Base-by-base conservation (phyloP, 140 eudicot genomes). In the Oenanthe javanica region DNA sequence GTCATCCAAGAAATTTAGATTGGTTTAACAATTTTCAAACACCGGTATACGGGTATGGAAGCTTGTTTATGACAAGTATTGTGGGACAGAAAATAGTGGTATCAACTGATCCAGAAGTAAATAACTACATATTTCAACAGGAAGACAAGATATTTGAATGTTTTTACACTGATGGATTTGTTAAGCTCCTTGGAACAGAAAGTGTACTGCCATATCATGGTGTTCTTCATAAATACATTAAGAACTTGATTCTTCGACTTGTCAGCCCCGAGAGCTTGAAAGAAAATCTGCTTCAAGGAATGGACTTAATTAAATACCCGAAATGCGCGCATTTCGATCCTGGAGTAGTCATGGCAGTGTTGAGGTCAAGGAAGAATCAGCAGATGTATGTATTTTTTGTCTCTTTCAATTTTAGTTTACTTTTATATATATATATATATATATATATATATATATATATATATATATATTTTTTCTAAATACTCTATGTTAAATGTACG, bases 261-360 rank as follows among this genome's bases (percentile, higher is more conserved):
- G 78, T 75, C 27, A 43, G 78, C 63, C 78, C 78, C 6, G 78
- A 75, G 25, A 75, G 12, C 7, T 75, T 75, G 78, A 75, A 43
- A 25, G 54, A 48, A 48, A 75, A 75, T 7, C 45, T 75, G 9
- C 78, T 75, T 2, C 78, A 6, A n/a, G 63, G 36, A 23, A 75
- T 75, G 78, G 61, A 75, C n/a, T 21, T 49, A 1, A 47, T 21
- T 49, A 1, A 47, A 1, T 47, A 75, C 78, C 3, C 31, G 43
- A 18, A 13, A 19, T 9, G n/a, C n/a, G n/a, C n/a, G 51, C 61
- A 1, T 31, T 75, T 15, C 59, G 13, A 9, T 75, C 78, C 25
- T 75, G 78, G 78, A 75, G 78, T 25, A 48, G 51, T 25, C 78
- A 21, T 47, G 78, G 61, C 43, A 31, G 52, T 75, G 78, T 48